Evolutionary conservation across 2,329 filamentous ascomycete genomes (phyloP).

Genomic region (Trichoderma sp.): DNA sequence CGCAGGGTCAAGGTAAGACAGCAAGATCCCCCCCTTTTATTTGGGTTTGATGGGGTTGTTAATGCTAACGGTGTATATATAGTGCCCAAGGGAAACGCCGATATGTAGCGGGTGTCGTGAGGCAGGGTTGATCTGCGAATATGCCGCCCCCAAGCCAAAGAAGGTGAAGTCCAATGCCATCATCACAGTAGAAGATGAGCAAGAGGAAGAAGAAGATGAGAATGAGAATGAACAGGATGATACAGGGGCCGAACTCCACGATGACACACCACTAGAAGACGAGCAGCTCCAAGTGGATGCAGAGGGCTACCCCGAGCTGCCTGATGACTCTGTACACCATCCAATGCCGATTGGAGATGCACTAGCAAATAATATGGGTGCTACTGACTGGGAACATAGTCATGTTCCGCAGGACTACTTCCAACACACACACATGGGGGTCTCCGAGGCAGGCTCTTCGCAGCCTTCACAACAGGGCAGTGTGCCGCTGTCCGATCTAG

Average conservation of each 20-base stretch:
- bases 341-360: slow-evolving; percentile 31
- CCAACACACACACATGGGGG: slow-evolving; percentile 27
- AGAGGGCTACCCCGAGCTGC: slow-evolving; percentile 19
- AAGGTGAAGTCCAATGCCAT: slow-evolving; percentile 26
- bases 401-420: slow-evolving; percentile 28
- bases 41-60: neutral
- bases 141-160: slow-evolving; percentile 34
- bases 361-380: slow-evolving; percentile 26
- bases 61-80: slow-evolving; percentile 21
- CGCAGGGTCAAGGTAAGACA: slow-evolving; percentile 39
- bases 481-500: slow-evolving; percentile 12
- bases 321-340: slow-evolving; percentile 26
- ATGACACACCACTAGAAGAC: neutral
- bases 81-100: slow-evolving; percentile 43
- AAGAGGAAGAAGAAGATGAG: slow-evolving; percentile 21
- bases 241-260: neutral
- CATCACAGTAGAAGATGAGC: slow-evolving; percentile 22
- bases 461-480: slow-evolving; percentile 22
- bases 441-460: slow-evolving; percentile 27
- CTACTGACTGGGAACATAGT: slow-evolving; percentile 23
- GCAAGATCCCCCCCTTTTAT: neutral
- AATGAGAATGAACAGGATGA: neutral
- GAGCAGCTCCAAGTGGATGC: slow-evolving; percentile 20
- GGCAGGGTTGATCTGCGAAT: slow-evolving; percentile 36
- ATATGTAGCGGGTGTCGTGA: slow-evolving; percentile 38